phyloP scores from a whole-genome alignment of 352 stramenopile species.

The Phytophthora sp. region DNA sequence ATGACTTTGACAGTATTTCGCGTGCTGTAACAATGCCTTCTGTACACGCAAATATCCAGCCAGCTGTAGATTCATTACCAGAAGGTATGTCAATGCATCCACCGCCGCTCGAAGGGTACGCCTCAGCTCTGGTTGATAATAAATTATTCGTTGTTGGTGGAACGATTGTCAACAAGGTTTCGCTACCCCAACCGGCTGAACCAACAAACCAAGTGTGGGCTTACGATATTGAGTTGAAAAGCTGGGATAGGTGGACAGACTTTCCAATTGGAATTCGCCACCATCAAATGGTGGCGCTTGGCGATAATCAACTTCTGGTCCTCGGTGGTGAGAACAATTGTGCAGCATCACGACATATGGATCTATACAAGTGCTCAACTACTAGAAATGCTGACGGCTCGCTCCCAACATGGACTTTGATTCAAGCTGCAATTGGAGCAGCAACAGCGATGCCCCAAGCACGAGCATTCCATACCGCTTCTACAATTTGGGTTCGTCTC shows the following conservation, averaged over 20 bases:
- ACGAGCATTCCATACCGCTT: conserved; percentile 74
- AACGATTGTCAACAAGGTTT: conserved; percentile 29
- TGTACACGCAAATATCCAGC: conserved; percentile 45
- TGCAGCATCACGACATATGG: conserved; percentile 81
- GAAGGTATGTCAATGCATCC: conserved; percentile 11
- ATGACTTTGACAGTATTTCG: conserved; percentile 73
- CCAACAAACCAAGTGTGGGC: conserved; percentile 74
- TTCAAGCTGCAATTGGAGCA: conserved; percentile 71
- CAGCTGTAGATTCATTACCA: conserved; percentile 4
- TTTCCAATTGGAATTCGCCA: conserved; percentile 83
- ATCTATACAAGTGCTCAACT: conserved; percentile 83
- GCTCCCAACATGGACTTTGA: conserved; percentile 73
- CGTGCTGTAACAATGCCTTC: conserved; percentile 56
- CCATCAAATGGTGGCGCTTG: conserved; percentile 78
- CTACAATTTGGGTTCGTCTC: conserved; percentile 71
- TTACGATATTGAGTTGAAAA: conserved; percentile 54
- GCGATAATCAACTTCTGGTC: conserved; percentile 80
- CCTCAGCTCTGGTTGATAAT: conserved; percentile 60
- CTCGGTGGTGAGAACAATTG: conserved; percentile 79
- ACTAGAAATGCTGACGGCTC: conserved; percentile 64
- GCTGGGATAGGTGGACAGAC: conserved; percentile 81
- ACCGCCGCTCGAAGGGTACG: conserved; percentile 56
- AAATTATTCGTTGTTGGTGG: conserved; percentile 84
- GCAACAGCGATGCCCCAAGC: conserved; percentile 65
- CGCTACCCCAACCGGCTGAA: conserved; percentile 12